phyloP scores from a whole-genome alignment of 2,329 filamentous ascomycete genomes.

The Arthrobotrys sphaeroides region DNA sequence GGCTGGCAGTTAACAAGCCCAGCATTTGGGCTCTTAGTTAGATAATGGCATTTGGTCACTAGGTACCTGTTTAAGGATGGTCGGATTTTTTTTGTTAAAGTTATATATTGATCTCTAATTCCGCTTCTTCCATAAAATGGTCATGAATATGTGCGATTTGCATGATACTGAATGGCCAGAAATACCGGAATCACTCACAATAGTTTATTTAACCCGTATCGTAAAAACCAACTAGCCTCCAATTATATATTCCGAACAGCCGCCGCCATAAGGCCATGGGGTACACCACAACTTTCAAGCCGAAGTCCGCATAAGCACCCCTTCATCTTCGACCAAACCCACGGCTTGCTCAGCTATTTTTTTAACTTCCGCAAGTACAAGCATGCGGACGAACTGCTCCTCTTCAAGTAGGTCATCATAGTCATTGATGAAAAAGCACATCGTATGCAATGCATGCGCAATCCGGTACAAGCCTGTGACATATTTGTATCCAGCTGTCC shows the following conservation, averaged over 20 bases:
- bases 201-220: too few relatives aligned
- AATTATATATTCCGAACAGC: too few relatives aligned
- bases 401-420: conserved; percentile 11
- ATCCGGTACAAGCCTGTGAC: conserved; percentile 30
- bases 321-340: neutral
- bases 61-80: too few relatives aligned
- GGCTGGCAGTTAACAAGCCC: too few relatives aligned
- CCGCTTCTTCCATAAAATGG: neutral
- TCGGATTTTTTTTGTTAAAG: too few relatives aligned
- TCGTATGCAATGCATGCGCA: conserved; percentile 13
- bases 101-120: neutral
- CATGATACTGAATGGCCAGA: too few relatives aligned
- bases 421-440: conserved; percentile 13
- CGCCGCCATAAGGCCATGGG: too few relatives aligned
- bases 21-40: neutral
- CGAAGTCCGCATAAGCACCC: neutral
- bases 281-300: neutral
- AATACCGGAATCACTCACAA: too few relatives aligned
- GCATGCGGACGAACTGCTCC: conserved; percentile 1
- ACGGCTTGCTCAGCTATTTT: conserved; percentile 19
- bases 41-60: too few relatives aligned
- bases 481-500: conserved; percentile 34
- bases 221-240: too few relatives aligned
- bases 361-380: neutral
- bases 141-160: neutral